These are phyloP conservation scores for Vishniacozyma victoriae DNA, from an alignment of 768 basidiomycete species.

Conservation along the genomic window DNA sequence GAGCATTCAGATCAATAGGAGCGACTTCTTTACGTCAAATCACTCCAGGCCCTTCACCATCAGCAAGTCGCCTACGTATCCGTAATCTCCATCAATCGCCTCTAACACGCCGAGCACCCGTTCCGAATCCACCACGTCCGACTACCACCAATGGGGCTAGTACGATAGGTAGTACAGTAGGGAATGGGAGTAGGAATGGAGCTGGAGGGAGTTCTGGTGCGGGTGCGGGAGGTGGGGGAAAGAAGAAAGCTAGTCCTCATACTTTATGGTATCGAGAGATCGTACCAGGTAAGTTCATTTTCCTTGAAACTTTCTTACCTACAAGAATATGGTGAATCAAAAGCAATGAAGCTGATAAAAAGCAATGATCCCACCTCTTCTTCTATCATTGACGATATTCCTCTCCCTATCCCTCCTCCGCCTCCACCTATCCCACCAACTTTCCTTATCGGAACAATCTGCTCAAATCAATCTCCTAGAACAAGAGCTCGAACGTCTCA, in stretches of 20 bases:
- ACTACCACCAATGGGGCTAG: no score
- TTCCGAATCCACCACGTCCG: no score
- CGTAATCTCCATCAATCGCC: no score
- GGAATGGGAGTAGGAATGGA: not conserved
- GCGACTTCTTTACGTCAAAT: no score
- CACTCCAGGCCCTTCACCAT: no score
- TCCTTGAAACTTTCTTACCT: not conserved
- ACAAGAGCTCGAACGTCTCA: slow-evolving; percentile 22
- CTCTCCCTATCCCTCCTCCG: slow-evolving; percentile 40
- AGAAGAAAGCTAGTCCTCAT: slow-evolving; percentile 30
- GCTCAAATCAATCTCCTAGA: slow-evolving; percentile 39
- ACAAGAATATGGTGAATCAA: not conserved
- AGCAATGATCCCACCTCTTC: slow-evolving; percentile 40
- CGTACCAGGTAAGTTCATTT: slow-evolving; percentile 33
- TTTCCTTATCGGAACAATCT: slow-evolving; percentile 26
- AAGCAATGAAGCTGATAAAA: not conserved
- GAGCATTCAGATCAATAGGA: no score
- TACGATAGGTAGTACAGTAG: no score
- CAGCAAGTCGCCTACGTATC: no score
- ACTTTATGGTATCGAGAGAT: slow-evolving; percentile 46
- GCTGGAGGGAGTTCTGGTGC: not conserved
- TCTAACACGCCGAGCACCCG: no score
- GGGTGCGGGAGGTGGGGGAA: slow-evolving; percentile 1
- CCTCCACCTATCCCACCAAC: slow-evolving; percentile 43
- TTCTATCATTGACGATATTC: slow-evolving; percentile 40